Evolutionary conservation across 768 basidiomycete species (phyloP).

Genomic region (Boletales sp.): DNA sequence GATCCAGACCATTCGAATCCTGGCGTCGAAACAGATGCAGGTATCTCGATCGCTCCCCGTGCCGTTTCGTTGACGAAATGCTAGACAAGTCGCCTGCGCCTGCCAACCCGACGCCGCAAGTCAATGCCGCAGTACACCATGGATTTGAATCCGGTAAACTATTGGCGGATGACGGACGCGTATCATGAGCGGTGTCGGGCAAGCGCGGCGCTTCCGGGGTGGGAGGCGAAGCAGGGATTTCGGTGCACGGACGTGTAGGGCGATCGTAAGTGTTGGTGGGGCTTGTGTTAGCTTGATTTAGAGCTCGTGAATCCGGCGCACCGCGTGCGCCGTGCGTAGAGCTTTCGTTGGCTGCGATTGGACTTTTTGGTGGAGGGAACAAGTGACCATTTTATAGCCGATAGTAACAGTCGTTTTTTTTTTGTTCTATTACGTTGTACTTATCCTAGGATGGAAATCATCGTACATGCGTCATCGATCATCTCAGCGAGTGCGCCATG

Average conservation of each 20-base stretch:
- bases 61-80: constrained; percentile 1
- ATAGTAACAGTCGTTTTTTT: too few species aligned
- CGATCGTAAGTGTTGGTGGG: constrained; percentile 43
- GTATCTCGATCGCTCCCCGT: neutral
- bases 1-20: too few species aligned
- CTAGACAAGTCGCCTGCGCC: constrained; percentile 5
- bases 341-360: neutral
- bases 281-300: constrained; percentile 46
- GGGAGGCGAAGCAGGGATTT: constrained; percentile 39
- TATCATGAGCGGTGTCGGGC: constrained; percentile 36
- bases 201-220: constrained; percentile 37
- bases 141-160: constrained; percentile 15
- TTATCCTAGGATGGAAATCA: too few species aligned
- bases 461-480: too few species aligned
- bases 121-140: constrained; percentile 12
- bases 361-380: too few species aligned
- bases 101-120: neutral
- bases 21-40: too few species aligned
- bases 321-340: constrained; percentile 1
- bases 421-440: too few species aligned
- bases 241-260: constrained; percentile 51
- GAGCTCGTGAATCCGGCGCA: constrained; percentile 33
- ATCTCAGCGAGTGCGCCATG: too few species aligned
- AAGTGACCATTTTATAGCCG: too few species aligned
- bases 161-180: constrained; percentile 22